Conservation (phyloP, 2,329 filamentous ascomycete species). For the Epichloe amarillans region DNA sequence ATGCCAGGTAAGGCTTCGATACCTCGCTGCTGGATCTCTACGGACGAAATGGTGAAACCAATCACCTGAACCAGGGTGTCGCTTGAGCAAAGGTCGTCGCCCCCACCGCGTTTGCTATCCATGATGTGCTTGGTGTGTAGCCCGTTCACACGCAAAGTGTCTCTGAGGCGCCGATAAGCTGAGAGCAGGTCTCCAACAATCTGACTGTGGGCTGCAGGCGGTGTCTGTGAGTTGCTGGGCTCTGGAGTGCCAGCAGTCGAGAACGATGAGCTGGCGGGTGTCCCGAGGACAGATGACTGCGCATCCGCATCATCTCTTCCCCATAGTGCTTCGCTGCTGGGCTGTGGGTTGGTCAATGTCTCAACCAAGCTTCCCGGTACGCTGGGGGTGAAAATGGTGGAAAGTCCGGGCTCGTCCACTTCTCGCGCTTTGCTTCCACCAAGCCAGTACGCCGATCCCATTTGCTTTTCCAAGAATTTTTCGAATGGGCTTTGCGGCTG, state of each 20-base stretch:
- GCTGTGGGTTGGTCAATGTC: constrained; percentile 22
- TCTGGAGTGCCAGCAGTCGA: constrained; percentile 20
- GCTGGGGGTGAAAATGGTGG: constrained; percentile 22
- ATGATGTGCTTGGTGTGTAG: constrained; percentile 28
- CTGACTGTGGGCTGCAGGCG: constrained; percentile 5
- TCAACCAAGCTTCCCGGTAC: constrained; percentile 25
- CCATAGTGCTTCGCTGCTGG: constrained; percentile 29
- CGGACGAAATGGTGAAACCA: constrained; percentile 73
- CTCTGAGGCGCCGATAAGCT: constrained; percentile 46
- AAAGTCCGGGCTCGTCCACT: constrained; percentile 16
- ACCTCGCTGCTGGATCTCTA: constrained; percentile 86
- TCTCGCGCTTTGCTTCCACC: constrained; percentile 26
- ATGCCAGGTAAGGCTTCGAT: constrained; percentile 58
- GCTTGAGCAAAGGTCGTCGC: constrained; percentile 35
- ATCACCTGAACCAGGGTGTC: constrained; percentile 54
- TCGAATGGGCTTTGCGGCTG: constrained; percentile 47
- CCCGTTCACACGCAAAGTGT: constrained; percentile 43
- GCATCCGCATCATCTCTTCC: constrained; percentile 20
- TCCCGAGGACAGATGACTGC: constrained; percentile 20
- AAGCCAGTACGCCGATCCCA: constrained; percentile 31
- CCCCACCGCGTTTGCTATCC: constrained; percentile 15
- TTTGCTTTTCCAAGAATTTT: constrained; percentile 51
- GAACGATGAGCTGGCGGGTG: constrained; percentile 30
- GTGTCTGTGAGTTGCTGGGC: constrained; percentile 7
- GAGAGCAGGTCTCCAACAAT: constrained; percentile 41